phyloP scores from a whole-genome alignment of 2,329 filamentous ascomycete species.

The Botrytis porri region DNA sequence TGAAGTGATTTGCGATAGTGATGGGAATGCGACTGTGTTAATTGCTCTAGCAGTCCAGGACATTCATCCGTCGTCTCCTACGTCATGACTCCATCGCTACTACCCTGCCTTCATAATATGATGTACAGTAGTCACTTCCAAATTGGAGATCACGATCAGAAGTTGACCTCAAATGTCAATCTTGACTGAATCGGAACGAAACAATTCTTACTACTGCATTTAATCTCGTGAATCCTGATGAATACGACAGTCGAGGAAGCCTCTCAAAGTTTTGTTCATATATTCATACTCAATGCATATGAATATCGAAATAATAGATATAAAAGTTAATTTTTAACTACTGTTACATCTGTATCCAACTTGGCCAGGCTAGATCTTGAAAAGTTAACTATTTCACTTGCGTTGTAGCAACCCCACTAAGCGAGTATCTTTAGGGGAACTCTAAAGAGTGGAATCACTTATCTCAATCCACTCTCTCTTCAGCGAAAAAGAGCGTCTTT shows the following conservation, averaged over 20 bases:
- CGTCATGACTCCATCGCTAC: background rate
- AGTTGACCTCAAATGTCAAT: background rate
- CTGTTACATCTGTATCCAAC: background rate
- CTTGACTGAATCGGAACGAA: background rate
- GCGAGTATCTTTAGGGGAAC: background rate
- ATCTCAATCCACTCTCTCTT: background rate
- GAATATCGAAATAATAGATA: too few species aligned
- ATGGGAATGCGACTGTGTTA: conserved; percentile 34
- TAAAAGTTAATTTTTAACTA: background rate
- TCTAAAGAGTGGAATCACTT: background rate
- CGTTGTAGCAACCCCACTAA: background rate
- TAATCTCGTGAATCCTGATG: background rate
- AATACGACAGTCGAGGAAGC: background rate
- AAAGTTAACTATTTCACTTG: background rate
- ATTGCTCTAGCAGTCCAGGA: conserved; percentile 30
- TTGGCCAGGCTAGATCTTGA: background rate
- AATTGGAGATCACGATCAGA: background rate
- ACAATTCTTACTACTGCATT: too few species aligned
- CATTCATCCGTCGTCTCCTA: background rate
- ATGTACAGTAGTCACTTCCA: background rate
- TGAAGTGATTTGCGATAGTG: conserved; percentile 27
- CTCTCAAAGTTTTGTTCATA: background rate
- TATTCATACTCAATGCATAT: background rate
- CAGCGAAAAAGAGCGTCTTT: background rate
- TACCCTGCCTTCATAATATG: background rate